These are phyloP conservation scores for Neofusicoccum sp. DNA, from an alignment of 2,329 filamentous ascomycete species.

Conservation along the genomic window DNA sequence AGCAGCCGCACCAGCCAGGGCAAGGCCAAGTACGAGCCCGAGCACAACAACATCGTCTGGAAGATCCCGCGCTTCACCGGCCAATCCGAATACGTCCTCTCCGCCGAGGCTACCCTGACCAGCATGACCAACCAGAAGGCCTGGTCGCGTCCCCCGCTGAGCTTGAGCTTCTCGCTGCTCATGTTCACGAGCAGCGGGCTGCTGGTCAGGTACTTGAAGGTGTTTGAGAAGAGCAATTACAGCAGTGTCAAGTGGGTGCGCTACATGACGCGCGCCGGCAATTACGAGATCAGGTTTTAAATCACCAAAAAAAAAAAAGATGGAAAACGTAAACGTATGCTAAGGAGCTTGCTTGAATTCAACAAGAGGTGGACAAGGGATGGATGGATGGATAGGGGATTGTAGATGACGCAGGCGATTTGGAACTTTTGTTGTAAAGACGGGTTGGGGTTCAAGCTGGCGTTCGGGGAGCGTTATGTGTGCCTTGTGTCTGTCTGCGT, in stretches of 20 bases:
- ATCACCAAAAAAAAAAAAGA: neutral
- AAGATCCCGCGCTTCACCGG: slow-evolving; percentile 98
- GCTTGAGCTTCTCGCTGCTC: slow-evolving; percentile 84
- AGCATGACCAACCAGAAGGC: slow-evolving; percentile 98
- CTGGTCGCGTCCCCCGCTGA: slow-evolving; percentile 91
- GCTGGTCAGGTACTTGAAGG: slow-evolving; percentile 91
- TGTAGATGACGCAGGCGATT: neutral
- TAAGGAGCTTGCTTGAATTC: too few relatives aligned
- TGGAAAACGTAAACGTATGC: neutral
- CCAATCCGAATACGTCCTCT: slow-evolving; percentile 94
- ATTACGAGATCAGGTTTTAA: slow-evolving; percentile 87
- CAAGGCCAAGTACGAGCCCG: slow-evolving; percentile 97
- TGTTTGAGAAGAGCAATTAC: slow-evolving; percentile 99
- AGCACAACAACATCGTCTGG: slow-evolving; percentile 98
- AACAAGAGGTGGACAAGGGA: neutral
- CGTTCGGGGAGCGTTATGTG: slow-evolving; percentile 3
- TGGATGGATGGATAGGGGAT: neutral
- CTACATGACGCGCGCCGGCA: slow-evolving; percentile 97
- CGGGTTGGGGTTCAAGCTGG: neutral
- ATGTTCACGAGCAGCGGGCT: slow-evolving; percentile 98
- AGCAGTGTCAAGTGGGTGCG: slow-evolving; percentile 98
- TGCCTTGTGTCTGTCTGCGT: neutral
- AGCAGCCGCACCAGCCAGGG: slow-evolving; percentile 91
- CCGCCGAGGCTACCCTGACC: slow-evolving; percentile 87
- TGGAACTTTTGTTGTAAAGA: neutral